Evolutionary conservation across 495 filamentous ascomycete species (phyloP).

Genomic region (Hypoxylon lenormandii): DNA sequence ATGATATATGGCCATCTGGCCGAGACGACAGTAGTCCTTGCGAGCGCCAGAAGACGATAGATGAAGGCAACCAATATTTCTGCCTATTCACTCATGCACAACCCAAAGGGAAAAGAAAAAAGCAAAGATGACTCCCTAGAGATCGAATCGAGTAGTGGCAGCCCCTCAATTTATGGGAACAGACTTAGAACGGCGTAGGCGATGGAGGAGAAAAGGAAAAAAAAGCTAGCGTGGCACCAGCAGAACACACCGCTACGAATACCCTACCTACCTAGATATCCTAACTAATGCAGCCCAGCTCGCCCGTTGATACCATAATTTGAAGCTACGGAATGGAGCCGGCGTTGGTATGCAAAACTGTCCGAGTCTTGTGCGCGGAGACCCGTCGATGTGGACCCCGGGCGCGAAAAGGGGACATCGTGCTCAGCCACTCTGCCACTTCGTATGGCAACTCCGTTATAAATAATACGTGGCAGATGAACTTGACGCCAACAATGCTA

Average conservation of each 20-base stretch:
- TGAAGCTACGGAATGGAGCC: conserved; percentile 38
- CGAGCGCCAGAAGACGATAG: conserved; percentile 4
- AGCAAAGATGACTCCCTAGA: conserved; percentile 5
- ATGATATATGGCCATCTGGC: not conserved
- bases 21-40: not conserved
- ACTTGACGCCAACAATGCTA: conserved; percentile 13
- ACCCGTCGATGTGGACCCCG: conserved; percentile 7
- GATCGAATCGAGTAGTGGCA: conserved; percentile 14
- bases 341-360: conserved; percentile 18
- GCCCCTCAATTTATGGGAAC: conserved; percentile 47
- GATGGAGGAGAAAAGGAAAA: conserved; percentile 24
- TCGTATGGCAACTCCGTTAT: conserved; percentile 1
- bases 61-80: conserved; percentile 3
- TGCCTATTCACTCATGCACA: not conserved
- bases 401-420: not conserved
- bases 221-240: conserved; percentile 42
- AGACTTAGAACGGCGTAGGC: conserved; percentile 21
- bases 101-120: conserved; percentile 9
- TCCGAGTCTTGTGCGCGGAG: conserved; percentile 20
- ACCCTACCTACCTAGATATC: no score
- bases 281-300: conserved; percentile 30
- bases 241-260: conserved; percentile 27
- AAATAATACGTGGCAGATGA: conserved; percentile 32
- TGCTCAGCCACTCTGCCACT: not conserved
- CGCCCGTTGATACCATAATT: conserved; percentile 16